Conservation (phyloP, 768 basidiomycete species). For the Termitomyces sp. region DNA sequence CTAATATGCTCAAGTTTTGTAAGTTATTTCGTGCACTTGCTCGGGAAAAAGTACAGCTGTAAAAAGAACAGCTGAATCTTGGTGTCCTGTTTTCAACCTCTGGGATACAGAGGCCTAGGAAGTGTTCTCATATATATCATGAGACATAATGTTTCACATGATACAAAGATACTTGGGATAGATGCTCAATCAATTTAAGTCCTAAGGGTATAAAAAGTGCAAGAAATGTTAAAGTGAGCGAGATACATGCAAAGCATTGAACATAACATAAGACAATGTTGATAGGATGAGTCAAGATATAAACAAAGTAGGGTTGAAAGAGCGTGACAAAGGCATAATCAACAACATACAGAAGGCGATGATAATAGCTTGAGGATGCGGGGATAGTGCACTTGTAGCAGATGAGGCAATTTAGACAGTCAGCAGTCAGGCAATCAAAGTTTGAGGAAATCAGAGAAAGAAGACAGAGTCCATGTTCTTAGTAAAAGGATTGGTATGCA, state of each 20-base stretch:
- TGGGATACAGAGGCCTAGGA: too few relatives aligned
- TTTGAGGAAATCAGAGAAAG: neutral
- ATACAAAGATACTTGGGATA: neutral
- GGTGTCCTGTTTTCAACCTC: too few relatives aligned
- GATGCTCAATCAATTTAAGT: neutral
- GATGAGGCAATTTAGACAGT: neutral
- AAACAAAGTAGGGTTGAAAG: neutral
- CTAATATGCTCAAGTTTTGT: too few relatives aligned
- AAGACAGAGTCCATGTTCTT: slow-evolving; percentile 4
- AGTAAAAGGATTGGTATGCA: neutral
- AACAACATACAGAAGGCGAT: neutral
- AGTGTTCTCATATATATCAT: neutral
- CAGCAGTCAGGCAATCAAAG: neutral
- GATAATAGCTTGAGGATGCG: neutral
- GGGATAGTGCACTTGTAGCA: neutral
- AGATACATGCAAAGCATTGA: neutral
- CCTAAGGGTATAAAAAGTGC: neutral
- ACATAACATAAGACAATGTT: neutral
- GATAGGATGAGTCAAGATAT: neutral
- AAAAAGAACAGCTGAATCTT: too few relatives aligned
- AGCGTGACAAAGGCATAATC: neutral
- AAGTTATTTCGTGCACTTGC: too few relatives aligned
- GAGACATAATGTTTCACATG: neutral
- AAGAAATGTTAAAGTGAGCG: too few relatives aligned
- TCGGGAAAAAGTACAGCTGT: too few relatives aligned